A percentile compares a stretch with the other conserved stretches of the same genome.
phyloP scores from a whole-genome alignment of 768 basidiomycete species.

The Porpolomopsis calyptriformis region DNA sequence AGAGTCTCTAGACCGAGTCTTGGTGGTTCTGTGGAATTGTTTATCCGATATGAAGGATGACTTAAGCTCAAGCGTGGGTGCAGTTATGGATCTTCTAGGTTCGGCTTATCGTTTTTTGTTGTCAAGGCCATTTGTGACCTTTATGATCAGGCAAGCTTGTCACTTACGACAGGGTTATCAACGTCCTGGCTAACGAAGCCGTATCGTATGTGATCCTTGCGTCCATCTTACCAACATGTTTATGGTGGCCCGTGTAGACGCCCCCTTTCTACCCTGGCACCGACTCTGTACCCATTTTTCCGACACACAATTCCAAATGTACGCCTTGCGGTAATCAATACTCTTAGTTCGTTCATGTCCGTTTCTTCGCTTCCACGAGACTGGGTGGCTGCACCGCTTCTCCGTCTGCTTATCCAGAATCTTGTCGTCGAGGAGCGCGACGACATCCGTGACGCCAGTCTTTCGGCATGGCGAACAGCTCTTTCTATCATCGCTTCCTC shows the following conservation, averaged over 20 bases:
- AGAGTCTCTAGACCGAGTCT: conserved; percentile 58
- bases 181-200: conserved; percentile 56
- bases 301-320: conserved; percentile 93
- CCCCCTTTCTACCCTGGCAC: conserved; percentile 72
- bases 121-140: not conserved
- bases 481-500: conserved; percentile 41
- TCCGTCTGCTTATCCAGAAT: conserved; percentile 88
- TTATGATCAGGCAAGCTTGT: conserved; percentile 63
- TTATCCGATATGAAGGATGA: conserved; percentile 92
- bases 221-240: not conserved
- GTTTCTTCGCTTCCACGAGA: conserved; percentile 62
- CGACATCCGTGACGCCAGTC: conserved; percentile 70
- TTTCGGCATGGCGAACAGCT: conserved; percentile 65
- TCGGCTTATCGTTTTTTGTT: conserved; percentile 1
- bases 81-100: conserved; percentile 98
- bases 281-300: conserved; percentile 90
- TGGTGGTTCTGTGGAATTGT: conserved; percentile 85
- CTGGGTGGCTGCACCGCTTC: conserved; percentile 71
- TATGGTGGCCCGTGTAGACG: conserved; percentile 34
- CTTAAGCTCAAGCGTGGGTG: conserved; percentile 88
- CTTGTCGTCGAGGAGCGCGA: conserved; percentile 81
- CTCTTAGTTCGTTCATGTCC: conserved; percentile 76
- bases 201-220: conserved; percentile 50
- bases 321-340: conserved; percentile 85
- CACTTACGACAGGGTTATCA: conserved; percentile 65